phyloP scores from a whole-genome alignment of 1,139 yeast genomes.

The Pichia sp. region DNA sequence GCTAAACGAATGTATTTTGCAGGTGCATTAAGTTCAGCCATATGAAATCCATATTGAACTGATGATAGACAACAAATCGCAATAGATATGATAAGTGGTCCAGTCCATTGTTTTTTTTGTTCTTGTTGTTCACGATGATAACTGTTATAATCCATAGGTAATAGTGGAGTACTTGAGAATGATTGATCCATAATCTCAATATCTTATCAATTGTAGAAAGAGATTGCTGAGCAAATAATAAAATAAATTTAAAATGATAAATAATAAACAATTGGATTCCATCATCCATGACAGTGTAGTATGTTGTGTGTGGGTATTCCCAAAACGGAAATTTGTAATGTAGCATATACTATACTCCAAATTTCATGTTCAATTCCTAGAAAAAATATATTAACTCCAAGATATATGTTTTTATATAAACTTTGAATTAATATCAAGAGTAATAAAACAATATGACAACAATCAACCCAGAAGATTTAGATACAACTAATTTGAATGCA shows the following conservation, averaged over 20 bases:
- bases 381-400: no score
- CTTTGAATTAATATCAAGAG: no score
- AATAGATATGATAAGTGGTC: slow-evolving; percentile 28
- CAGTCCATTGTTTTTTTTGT: slow-evolving; percentile 11
- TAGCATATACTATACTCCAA: no score
- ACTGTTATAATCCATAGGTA: no score
- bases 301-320: no score
- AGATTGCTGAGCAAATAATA: no score
- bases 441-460: slow-evolving; percentile 8
- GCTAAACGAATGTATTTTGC: slow-evolving; percentile 41
- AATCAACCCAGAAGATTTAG: slow-evolving; percentile 17
- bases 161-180: neutral
- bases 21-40: slow-evolving; percentile 87
- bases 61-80: slow-evolving; percentile 61
- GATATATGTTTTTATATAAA: no score
- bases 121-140: neutral
- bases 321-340: slow-evolving; percentile 1
- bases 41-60: slow-evolving; percentile 84
- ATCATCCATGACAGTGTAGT: no score
- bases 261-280: no score
- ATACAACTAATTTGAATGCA: slow-evolving; percentile 18
- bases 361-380: no score
- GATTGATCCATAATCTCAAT: neutral
- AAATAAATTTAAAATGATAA: no score
- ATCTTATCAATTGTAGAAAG: no score